Evolutionary conservation across 2,329 filamentous ascomycete species (phyloP), one percentile per base, ranked within the genome.

Genomic region (Epichloe aotearoae): DNA sequence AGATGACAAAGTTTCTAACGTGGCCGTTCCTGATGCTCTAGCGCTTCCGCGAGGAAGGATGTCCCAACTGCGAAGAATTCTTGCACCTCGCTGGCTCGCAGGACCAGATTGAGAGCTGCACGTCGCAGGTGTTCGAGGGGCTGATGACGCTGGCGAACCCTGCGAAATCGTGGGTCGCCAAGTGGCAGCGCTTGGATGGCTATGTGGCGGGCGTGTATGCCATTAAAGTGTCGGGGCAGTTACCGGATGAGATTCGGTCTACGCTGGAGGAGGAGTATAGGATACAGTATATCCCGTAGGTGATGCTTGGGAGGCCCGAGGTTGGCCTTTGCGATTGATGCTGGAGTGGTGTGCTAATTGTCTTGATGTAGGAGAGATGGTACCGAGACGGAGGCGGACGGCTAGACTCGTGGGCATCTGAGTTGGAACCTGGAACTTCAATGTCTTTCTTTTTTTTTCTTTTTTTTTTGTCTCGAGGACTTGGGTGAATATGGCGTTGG

Each of bases 21-120:
- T 41, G 17, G 20, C 19, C 19, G n/a, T 23, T 12, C 10, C 30
- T 37, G 7, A 33, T 53, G 43, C 7, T 14, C 11, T 17, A 91
- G 85, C 84, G 87, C 67, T 98, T 98, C 76, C 77, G 83, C 61
- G 79, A 82, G 61, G 77, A 86, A 64, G 93, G 93, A 58, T 98
- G 93, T 65, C 93, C 93, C 55, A 98, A 98, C 75, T 98, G 93
- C 77, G 91, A 96, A 64, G 82, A 86, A 47, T 87, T 95, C 67
- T 84, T 98, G 53, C 83, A 88, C 66, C 84, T 97, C 54, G 77
- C 80, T 56, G 83, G 84, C 64, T 86, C 84, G 57, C 73, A 77
- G 59, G 93, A 98, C 54, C 79, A 83, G 56, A 86, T 97, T 62
- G 82, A 88, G 64, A 88, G 89, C 71, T 96, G 90, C 77, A 98